A percentile compares a stretch with the other conserved stretches of the same genome.
These are phyloP conservation scores for Corylus avellana DNA, from an alignment of 306 rosid genomes.

Conservation along the genomic window DNA sequence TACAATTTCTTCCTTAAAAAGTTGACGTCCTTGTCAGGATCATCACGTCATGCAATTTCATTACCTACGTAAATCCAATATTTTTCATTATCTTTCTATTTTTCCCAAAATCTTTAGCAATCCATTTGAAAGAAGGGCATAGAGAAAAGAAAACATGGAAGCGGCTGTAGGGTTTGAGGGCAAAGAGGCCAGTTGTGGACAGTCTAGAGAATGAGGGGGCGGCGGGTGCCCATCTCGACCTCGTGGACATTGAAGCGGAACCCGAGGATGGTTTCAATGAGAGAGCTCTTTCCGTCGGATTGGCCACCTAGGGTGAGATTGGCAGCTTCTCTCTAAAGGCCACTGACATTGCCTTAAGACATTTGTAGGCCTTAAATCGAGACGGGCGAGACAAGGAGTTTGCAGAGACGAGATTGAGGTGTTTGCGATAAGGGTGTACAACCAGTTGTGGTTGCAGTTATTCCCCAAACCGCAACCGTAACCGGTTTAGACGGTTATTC, in stretches of 20 bases:
- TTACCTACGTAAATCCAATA: too few species aligned
- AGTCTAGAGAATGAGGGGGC: constrained; percentile 92
- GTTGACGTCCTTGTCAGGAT: too few species aligned
- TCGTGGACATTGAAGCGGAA: constrained; percentile 93
- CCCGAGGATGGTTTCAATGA: constrained; percentile 80
- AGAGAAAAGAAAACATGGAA: constrained; percentile 56
- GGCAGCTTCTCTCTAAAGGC: constrained; percentile 92
- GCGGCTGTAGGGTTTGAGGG: constrained; percentile 82
- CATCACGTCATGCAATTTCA: too few species aligned
- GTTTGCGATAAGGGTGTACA: constrained; percentile 16
- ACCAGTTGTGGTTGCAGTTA: too few species aligned
- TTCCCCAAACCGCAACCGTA: too few species aligned
- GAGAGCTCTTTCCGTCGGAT: constrained; percentile 90
- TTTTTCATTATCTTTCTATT: too few species aligned
- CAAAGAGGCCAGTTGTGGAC: constrained; percentile 66
- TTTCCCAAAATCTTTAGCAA: too few species aligned
- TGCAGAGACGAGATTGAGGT: constrained; percentile 1
- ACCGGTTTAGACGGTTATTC: too few species aligned
- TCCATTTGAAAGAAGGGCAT: too few species aligned
- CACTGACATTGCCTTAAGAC: constrained; percentile 84
- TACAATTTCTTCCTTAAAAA: too few species aligned
- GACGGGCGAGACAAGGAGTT: constrained; percentile 47
- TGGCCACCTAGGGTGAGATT: constrained; percentile 86
- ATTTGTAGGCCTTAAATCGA: constrained; percentile 88
- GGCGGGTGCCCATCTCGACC: constrained; percentile 95